phyloP scores from a whole-genome alignment of 164 flowering plant genomes.

The Tetracentron sinense region DNA sequence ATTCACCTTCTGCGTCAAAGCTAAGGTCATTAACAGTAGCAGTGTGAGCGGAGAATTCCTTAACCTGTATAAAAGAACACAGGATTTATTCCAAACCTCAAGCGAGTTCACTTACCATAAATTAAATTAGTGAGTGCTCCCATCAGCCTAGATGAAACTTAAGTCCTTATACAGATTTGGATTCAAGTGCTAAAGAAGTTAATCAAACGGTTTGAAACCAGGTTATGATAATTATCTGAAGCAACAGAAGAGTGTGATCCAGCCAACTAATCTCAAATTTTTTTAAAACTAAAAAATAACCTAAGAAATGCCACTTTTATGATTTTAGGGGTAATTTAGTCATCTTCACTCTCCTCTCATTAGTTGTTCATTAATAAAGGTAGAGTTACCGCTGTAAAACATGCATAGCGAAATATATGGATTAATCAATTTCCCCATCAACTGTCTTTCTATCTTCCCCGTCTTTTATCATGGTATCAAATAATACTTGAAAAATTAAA shows the following conservation, averaged over 20 bases:
- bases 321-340: too few species aligned
- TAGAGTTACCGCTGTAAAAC: too few species aligned
- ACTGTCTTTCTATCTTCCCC: too few species aligned
- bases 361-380: too few species aligned
- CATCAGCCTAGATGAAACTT: background rate
- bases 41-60: slow-evolving; percentile 75
- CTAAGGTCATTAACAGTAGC: slow-evolving; percentile 92
- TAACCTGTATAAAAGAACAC: slow-evolving; percentile 50
- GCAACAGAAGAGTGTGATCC: background rate
- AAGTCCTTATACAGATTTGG: background rate
- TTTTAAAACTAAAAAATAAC: background rate
- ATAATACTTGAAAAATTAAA: too few species aligned
- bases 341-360: too few species aligned
- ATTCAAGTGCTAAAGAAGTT: background rate
- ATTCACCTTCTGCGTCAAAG: slow-evolving; percentile 94
- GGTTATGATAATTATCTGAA: background rate
- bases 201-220: background rate
- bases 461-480: too few species aligned
- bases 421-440: too few species aligned
- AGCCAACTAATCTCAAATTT: background rate
- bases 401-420: too few species aligned
- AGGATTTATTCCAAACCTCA: background rate
- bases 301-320: background rate
- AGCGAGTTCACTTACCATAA: background rate
- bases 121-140: background rate